Evolutionary conservation across 129 eudicot species (phyloP), one percentile per base, ranked within the genome.

Genomic region (Apium graveolens): DNA sequence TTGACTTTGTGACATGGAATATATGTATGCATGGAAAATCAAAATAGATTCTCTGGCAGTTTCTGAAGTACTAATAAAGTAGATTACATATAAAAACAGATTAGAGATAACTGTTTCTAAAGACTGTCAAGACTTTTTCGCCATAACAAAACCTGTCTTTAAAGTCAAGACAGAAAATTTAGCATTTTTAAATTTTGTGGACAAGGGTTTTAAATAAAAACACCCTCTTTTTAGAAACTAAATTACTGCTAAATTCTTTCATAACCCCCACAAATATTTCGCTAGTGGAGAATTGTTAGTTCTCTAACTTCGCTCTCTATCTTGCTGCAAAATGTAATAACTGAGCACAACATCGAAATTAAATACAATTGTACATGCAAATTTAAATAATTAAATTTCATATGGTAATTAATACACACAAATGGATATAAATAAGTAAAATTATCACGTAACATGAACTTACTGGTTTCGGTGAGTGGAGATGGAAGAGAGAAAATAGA

Each of bases 21-120:
- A 62, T 38, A 80, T 31, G 42, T 39, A 78, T 51, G 81, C 75
- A 80, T 83, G 74, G 84, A 86, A 79, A 80, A 39, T 46, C 62
- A 74, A 18, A 5, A 74, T 46, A 73, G 86, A 83, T 78, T 78
- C 77, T 77, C 76, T 82, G 88, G 79, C 83, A 75, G 79, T 81
- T 78, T 79, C 75, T 70, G 86, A 84, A 60, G 32, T 65, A 65
- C 38, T 60, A 21, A 57, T 57, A 31, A 65, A 65, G 72, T 29
- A 13, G 41, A 13, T 66, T 66, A 31, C 38, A 66, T 32, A 78
- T 78, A 80, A 76, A 80, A 83, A 82, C 78, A 86, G 78, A 83
- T 73, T 65, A 77, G 35, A 78, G 34, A 70, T 51, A 72, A 83
- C 88, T 62, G 75, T 41, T 73, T 69, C n/a, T 68, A 65, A 60